Percentiles rank a stretch among this genome's conserved stretches.
These are phyloP conservation scores for Penicillium subrubescens DNA, from an alignment of 495 filamentous ascomycete species.

Conservation along the genomic window DNA sequence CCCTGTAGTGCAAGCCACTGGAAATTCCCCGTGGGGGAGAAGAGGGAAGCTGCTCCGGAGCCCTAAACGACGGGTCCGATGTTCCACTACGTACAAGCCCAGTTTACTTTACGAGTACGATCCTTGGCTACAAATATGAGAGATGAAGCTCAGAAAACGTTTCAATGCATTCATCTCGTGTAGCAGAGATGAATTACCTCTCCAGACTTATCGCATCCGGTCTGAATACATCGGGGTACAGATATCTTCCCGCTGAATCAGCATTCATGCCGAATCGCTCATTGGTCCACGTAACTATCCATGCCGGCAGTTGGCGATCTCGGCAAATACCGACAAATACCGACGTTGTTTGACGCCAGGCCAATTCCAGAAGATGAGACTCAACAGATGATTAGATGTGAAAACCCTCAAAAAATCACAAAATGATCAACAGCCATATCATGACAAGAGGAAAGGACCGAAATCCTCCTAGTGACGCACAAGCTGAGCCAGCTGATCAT, in stretches of 20 bases:
- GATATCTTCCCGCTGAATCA: background rate
- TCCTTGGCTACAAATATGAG: background rate
- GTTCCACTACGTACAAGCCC: slow-evolving; percentile 3
- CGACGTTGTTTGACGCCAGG: background rate
- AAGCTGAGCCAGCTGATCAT: slow-evolving; percentile 23
- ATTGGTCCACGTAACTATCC: background rate
- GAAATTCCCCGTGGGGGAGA: slow-evolving; percentile 19
- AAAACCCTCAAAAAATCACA: background rate
- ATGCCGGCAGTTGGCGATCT: slow-evolving; percentile 14
- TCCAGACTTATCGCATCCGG: background rate
- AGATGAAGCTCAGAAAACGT: background rate
- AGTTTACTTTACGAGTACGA: background rate
- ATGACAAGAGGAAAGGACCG: background rate
- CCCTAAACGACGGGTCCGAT: slow-evolving; percentile 7
- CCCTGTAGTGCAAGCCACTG: slow-evolving; percentile 19
- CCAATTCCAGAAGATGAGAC: too few relatives aligned
- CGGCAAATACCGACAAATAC: slow-evolving; percentile 14
- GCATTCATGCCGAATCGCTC: background rate
- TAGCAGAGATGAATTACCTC: background rate
- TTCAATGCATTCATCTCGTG: background rate
- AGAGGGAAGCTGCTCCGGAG: slow-evolving; percentile 2
- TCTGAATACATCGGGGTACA: background rate
- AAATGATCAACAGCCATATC: background rate
- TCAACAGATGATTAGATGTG: background rate
- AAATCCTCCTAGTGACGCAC: slow-evolving; percentile 9